phyloP scores from a whole-genome alignment of 1,139 yeast species.

The Candida tropicalis region DNA sequence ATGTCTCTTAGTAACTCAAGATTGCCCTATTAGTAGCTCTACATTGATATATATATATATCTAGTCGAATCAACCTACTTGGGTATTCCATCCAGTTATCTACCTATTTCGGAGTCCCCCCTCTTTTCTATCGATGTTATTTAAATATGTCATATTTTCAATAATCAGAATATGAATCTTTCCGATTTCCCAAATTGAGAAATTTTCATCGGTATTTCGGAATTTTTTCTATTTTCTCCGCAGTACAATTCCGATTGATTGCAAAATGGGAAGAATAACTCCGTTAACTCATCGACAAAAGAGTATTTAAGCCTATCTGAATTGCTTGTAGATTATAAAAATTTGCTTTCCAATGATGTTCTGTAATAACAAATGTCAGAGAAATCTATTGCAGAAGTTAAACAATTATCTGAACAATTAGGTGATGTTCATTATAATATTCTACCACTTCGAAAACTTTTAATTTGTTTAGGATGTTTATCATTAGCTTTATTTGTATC shows the following conservation, averaged over 20 bases:
- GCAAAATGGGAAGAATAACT: neutral
- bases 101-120: too few relatives aligned
- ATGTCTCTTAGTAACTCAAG: too few relatives aligned
- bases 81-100: too few relatives aligned
- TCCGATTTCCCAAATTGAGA: neutral
- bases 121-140: too few relatives aligned
- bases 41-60: too few relatives aligned
- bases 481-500: conserved; percentile 36
- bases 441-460: conserved; percentile 26
- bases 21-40: too few relatives aligned
- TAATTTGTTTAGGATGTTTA: conserved; percentile 28
- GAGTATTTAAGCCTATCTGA: neutral
- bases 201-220: conserved; percentile 1
- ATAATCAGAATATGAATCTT: too few relatives aligned
- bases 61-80: too few relatives aligned
- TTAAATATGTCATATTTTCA: too few relatives aligned
- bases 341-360: too few relatives aligned
- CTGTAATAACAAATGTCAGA: neutral
- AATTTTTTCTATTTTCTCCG: neutral
- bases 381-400: neutral
- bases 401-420: conserved; percentile 22
- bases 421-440: conserved; percentile 34
- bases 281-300: neutral
- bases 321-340: too few relatives aligned
- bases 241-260: neutral